phyloP scores from a whole-genome alignment of 2,329 filamentous ascomycete species.

The Diaporthe capsici region DNA sequence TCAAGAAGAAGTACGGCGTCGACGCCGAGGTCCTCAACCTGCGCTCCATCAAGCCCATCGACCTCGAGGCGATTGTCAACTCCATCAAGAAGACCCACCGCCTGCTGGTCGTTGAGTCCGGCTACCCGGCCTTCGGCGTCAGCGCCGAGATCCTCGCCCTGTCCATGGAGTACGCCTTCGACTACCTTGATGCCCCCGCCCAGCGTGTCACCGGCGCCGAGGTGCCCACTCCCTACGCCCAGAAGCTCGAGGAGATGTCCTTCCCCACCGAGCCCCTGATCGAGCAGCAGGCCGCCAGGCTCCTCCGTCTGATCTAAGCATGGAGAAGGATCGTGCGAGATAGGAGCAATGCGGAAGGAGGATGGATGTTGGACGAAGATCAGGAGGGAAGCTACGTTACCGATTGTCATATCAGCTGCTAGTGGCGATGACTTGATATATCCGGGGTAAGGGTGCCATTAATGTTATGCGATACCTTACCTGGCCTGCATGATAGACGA shows the following conservation, averaged over 20 bases:
- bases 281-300: constrained; percentile 88
- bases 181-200: constrained; percentile 95
- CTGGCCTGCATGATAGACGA: constrained; percentile 32
- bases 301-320: constrained; percentile 74
- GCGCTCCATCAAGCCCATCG: constrained; percentile 95
- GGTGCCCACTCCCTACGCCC: constrained; percentile 95
- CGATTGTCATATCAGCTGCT: constrained; percentile 31
- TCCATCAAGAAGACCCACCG: constrained; percentile 99
- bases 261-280: constrained; percentile 95
- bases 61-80: constrained; percentile 94
- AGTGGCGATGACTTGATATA: constrained; percentile 32
- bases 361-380: too few relatives aligned
- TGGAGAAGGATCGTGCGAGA: not conserved
- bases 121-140: constrained; percentile 96
- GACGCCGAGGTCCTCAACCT: constrained; percentile 98
- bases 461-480: constrained; percentile 28
- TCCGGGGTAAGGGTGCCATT: constrained; percentile 24
- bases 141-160: constrained; percentile 93
- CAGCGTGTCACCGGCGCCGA: constrained; percentile 96
- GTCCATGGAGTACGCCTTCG: constrained; percentile 97
- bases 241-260: constrained; percentile 92
- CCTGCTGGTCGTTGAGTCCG: constrained; percentile 92
- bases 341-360: too few relatives aligned
- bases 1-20: constrained; percentile 97
- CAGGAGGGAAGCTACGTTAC: constrained; percentile 8